A percentile compares a stretch with the other conserved stretches of the same genome.
phyloP scores from a whole-genome alignment of 1,139 yeast species.

The Nadsonia commutata region DNA sequence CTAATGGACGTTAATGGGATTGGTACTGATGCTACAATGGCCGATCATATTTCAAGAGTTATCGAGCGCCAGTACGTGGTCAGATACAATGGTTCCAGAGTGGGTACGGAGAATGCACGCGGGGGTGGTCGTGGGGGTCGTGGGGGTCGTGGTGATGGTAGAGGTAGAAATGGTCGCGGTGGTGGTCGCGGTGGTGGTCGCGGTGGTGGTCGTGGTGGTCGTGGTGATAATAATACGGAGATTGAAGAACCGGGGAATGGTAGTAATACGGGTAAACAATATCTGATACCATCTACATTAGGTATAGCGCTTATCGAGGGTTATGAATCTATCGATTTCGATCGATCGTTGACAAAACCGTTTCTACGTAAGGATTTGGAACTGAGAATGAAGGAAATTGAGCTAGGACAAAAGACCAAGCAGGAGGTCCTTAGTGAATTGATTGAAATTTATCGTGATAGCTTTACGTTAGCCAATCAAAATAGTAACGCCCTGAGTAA shows the following conservation, averaged over 20 bases:
- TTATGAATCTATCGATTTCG: slow-evolving; percentile 62
- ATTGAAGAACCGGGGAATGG: not conserved
- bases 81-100: slow-evolving; percentile 19
- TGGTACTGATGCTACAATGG: slow-evolving; percentile 98
- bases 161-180: not conserved
- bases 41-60: slow-evolving; percentile 87
- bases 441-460: not conserved
- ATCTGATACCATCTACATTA: slow-evolving; percentile 58
- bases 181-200: slow-evolving; percentile 4
- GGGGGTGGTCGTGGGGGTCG: not conserved
- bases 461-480: not conserved
- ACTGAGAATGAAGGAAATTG: slow-evolving; percentile 46
- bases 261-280: not conserved
- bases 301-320: slow-evolving; percentile 88
- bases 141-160: not conserved
- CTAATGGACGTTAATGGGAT: slow-evolving; percentile 95
- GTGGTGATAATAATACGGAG: slow-evolving; percentile 8
- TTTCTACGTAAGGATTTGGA: slow-evolving; percentile 72
- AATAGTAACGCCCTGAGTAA: not conserved
- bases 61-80: slow-evolving; percentile 49
- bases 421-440: slow-evolving; percentile 16
- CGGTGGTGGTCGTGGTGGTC: slow-evolving; percentile 5
- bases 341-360: slow-evolving; percentile 73
- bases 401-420: slow-evolving; percentile 44
- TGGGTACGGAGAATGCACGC: slow-evolving; percentile 7